Evolutionary conservation across 306 rosid genomes (phyloP), one percentile per base, ranked within the genome.

Genomic region (Quercus parvula): DNA sequence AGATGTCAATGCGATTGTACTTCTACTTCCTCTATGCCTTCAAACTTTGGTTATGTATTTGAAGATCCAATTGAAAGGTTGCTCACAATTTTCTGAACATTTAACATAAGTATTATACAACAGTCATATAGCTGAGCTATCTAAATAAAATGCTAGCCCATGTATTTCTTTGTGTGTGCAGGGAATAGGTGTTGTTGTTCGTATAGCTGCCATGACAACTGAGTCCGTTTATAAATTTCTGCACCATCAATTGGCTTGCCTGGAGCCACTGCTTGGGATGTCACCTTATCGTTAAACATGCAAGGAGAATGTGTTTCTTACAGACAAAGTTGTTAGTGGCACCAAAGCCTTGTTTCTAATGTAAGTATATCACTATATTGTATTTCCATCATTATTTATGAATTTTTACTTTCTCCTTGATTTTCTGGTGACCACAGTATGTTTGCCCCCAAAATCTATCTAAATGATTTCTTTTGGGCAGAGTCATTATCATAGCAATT

Each of bases 141-240:
- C 57, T 74, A 28, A 63, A 67, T 83, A 70, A 18, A 76, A 30
- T 75, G 20, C 25, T 70, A 41, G 22, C 77, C 70, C 25, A 30
- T 57, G 61, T 49, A 66, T 46, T 44, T 31, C 41, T 17, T 70
- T 66, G 82, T 85, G 18, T 31, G 62, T 75, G 81, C 88, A 94
- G 97, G 94, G 76, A 78, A 77, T 73, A 33, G 97, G 97, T 61
- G 89, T 90, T 0, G 73, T 92, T 70, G 95, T 92, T 83, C 91
- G 99, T 78, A 83, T 94, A 81, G 98, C 96, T 62, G 92, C 99
- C 28, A 79, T 77, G 80, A 91, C 94, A 75, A 94, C 99, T 25
- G 99, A 92, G 79, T 90, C 97, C 1, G 97, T 92, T 76, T 90
- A 91, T 59, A 70, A 73, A 71, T 94, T 94, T 85, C 90, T 94